Base-by-base conservation (phyloP, 2,329 filamentous ascomycete species). In the Blastomyces emzantsi region DNA sequence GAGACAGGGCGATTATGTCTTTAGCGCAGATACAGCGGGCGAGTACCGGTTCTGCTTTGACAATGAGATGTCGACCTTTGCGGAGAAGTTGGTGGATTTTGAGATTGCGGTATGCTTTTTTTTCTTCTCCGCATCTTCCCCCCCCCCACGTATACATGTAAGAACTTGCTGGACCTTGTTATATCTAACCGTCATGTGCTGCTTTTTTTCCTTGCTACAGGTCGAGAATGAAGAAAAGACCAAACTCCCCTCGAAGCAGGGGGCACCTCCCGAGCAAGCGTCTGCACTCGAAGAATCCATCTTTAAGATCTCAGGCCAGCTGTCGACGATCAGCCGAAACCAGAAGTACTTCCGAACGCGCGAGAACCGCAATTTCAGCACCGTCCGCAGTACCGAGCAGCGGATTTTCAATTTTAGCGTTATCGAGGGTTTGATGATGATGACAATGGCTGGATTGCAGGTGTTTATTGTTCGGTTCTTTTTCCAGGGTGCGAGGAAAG, bases 321-420 rank as follows among this genome's bases (percentile, higher is more conserved):
- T 99, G 60, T 96, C 92, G 17, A 97, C 92, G 66, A 94, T 99
- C 74, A 92, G 90, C 52, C 86, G 94, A 73, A 97, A 96, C 81
- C 94, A 99, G 74, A 99, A 99, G 77, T 99, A 99, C 82, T 99
- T 99, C 87, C 90, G 95, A 67, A 99, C 94, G 2, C 87, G 94
- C 69, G 94, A 99, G 83, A 99, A 99, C 83, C 86, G 94, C 66
- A 99, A 99, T 80, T 97, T 99, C 80, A 95, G 90, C 80, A 99
- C 94, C 11, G 94, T 99, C 71, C 85, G 90, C 76, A 97, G 92
- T 80, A 99, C 94, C 51, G 94, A 99, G 82, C 86, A 86, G 75
- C 85, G 94, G 67, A 99, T 99, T 72, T 92, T 97, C 81, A 97
- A 97, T 79, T 96, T 99, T 77, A 96, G 90, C 75, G 82, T 99